Evolutionary conservation across 495 filamentous ascomycete species (phyloP).

Genomic region (Penicillium ucsense): DNA sequence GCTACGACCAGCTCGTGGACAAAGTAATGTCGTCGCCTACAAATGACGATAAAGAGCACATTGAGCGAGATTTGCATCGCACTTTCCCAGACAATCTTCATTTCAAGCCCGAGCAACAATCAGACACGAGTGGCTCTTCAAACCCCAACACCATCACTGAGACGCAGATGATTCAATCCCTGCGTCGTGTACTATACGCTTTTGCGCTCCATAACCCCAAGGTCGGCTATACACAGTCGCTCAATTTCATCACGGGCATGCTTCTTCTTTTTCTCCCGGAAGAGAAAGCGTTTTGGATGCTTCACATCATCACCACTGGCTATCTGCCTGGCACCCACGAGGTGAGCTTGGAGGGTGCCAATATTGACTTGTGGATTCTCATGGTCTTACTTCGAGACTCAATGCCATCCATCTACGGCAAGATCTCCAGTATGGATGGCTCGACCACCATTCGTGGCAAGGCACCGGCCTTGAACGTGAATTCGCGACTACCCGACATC

Average conservation of each 20-base stretch:
- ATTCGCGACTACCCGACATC: slow-evolving; percentile 70
- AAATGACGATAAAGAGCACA: slow-evolving; percentile 73
- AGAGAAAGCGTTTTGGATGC: slow-evolving; percentile 89
- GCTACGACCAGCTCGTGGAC: slow-evolving; percentile 61
- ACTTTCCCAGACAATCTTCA: slow-evolving; percentile 93
- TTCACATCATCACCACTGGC: slow-evolving; percentile 80
- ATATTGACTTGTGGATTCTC: slow-evolving; percentile 88
- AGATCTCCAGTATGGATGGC: slow-evolving; percentile 65
- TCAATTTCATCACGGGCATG: slow-evolving; percentile 94
- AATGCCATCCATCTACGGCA: slow-evolving; percentile 79
- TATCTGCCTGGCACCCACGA: slow-evolving; percentile 92
- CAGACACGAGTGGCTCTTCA: slow-evolving; percentile 15
- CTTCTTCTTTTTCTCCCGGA: slow-evolving; percentile 88
- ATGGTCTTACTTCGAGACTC: slow-evolving; percentile 77
- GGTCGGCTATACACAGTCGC: slow-evolving; percentile 92
- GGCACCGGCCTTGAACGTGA: slow-evolving; percentile 35
- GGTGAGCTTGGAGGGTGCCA: slow-evolving; percentile 82
- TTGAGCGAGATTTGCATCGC: slow-evolving; percentile 88
- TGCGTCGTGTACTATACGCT: slow-evolving; percentile 78
- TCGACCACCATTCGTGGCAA: slow-evolving; percentile 39
- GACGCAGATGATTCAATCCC: slow-evolving; percentile 64
- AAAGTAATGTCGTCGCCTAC: slow-evolving; percentile 51
- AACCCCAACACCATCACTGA: slow-evolving; percentile 42
- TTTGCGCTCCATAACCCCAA: slow-evolving; percentile 82
- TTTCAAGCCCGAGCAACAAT: slow-evolving; percentile 62